phyloP scores from a whole-genome alignment of 2,329 filamentous ascomycete species.

The Hymenoscyphus repandus region DNA sequence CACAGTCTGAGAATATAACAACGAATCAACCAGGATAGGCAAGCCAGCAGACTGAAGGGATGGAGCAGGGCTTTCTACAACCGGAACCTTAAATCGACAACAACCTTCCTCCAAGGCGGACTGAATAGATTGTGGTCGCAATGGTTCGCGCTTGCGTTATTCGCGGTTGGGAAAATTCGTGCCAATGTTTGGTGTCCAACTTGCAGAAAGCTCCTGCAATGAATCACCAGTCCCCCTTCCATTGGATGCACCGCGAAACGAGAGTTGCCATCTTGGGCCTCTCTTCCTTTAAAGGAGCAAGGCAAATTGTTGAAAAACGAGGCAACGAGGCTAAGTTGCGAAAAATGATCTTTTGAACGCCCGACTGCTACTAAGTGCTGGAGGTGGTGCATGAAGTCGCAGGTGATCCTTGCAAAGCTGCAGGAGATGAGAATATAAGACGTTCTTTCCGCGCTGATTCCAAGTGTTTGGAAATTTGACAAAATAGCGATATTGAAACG shows the following conservation, averaged over 20 bases:
- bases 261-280: slow-evolving; percentile 7
- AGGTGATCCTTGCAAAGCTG: slow-evolving; percentile 17
- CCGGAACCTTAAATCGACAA: slow-evolving; percentile 15
- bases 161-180: slow-evolving; percentile 4
- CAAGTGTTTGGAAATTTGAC: not conserved
- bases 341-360: slow-evolving; percentile 8
- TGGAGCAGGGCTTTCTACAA: not conserved
- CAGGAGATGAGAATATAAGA: slow-evolving; percentile 19
- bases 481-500: not conserved
- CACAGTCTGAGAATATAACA: slow-evolving; percentile 2
- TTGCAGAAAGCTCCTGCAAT: slow-evolving; percentile 17
- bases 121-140: not conserved
- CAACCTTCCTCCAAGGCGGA: slow-evolving; percentile 6
- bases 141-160: slow-evolving; percentile 13
- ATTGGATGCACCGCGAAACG: slow-evolving; percentile 7
- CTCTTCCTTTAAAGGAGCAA: slow-evolving; percentile 13
- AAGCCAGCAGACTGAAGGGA: not conserved
- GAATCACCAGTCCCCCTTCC: slow-evolving; percentile 1
- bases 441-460: slow-evolving; percentile 11
- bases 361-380: slow-evolving; percentile 11
- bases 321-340: slow-evolving; percentile 21
- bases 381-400: slow-evolving; percentile 12
- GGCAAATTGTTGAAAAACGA: slow-evolving; percentile 17
- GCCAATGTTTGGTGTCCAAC: slow-evolving; percentile 8
- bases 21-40: slow-evolving; percentile 5